Percentiles rank a stretch among this genome's conserved stretches.
Evolutionary conservation across 495 filamentous ascomycete species (phyloP).

Genomic region (Glarea lozoyensis): DNA sequence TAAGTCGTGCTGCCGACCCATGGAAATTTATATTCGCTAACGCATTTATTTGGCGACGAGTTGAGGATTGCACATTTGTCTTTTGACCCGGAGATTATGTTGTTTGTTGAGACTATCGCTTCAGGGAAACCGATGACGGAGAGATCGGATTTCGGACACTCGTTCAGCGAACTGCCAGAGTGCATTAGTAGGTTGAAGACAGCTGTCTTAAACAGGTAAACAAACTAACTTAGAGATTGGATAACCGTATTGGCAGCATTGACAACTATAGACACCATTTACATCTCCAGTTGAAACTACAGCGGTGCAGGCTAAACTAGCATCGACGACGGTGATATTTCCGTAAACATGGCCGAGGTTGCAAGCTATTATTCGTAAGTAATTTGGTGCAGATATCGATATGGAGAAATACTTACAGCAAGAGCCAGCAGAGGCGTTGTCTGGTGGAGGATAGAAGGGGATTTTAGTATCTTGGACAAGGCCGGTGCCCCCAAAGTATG

Average conservation of each 20-base stretch:
- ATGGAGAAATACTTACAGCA: neutral
- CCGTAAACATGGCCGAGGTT: slow-evolving; percentile 11
- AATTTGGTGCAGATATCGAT: neutral
- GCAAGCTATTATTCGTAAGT: slow-evolving; percentile 5
- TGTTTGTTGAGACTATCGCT: neutral
- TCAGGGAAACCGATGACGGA: neutral
- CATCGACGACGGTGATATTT: neutral
- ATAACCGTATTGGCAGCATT: slow-evolving; percentile 3
- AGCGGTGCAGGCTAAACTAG: neutral
- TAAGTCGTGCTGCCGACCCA: slow-evolving; percentile 4
- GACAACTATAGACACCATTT: neutral
- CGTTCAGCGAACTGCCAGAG: slow-evolving; percentile 7
- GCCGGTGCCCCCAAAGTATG: slow-evolving; percentile 2
- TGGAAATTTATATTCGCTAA: slow-evolving; percentile 4
- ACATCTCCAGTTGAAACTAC: neutral
- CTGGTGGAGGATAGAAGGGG: slow-evolving; percentile 8
- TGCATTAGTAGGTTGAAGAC: neutral
- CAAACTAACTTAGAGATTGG: slow-evolving; percentile 5
- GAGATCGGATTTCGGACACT: slow-evolving; percentile 5
- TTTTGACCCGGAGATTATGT: neutral
- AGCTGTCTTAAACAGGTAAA: neutral
- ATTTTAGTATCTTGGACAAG: neutral
- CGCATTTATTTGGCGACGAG: neutral
- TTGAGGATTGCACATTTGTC: slow-evolving; percentile 10
- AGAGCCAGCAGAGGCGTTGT: slow-evolving; percentile 2